A percentile compares a stretch with the other conserved stretches of the same genome.
phyloP scores from a whole-genome alignment of 106 monocot genomes.

The Allium cepa region DNA sequence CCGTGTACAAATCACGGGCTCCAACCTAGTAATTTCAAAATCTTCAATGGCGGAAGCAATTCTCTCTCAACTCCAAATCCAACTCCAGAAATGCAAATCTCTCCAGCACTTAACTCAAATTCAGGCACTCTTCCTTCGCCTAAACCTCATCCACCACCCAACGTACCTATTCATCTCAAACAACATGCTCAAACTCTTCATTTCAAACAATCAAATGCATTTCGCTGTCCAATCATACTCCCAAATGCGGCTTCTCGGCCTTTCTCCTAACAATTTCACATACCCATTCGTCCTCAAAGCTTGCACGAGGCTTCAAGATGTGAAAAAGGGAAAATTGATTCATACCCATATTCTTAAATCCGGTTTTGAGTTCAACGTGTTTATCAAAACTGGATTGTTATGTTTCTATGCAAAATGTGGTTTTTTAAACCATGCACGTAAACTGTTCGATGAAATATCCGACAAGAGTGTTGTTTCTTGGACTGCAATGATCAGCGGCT shows the following conservation, averaged over 20 bases:
- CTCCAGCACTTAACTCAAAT: conserved; percentile 16
- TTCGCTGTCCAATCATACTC: conserved; percentile 21
- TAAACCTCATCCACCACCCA: conserved; percentile 18
- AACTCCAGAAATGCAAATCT: conserved; percentile 12
- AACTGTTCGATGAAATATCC: conserved; percentile 64
- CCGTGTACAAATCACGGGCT: no score
- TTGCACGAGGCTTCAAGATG: conserved; percentile 29
- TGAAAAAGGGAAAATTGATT: conserved; percentile 21
- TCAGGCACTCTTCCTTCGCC: conserved; percentile 46
- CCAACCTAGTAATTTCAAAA: neutral
- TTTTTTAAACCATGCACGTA: conserved; percentile 23
- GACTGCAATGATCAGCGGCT: conserved; percentile 60
- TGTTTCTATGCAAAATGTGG: conserved; percentile 56
- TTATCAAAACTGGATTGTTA: conserved; percentile 42
- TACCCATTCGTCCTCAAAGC: conserved; percentile 74
- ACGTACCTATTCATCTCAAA: conserved; percentile 30
- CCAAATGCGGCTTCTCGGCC: conserved; percentile 29
- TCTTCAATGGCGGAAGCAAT: neutral
- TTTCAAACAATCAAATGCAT: conserved; percentile 9
- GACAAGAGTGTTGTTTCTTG: conserved; percentile 48
- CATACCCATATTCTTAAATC: conserved; percentile 49
- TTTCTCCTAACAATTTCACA: conserved; percentile 59
- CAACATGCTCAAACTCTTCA: conserved; percentile 41
- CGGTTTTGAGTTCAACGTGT: conserved; percentile 37
- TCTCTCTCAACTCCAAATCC: conserved; percentile 8